These are phyloP conservation scores for Thecaphora frezii DNA, from an alignment of 1,284 basidiomycete genomes.

Conservation along the genomic window DNA sequence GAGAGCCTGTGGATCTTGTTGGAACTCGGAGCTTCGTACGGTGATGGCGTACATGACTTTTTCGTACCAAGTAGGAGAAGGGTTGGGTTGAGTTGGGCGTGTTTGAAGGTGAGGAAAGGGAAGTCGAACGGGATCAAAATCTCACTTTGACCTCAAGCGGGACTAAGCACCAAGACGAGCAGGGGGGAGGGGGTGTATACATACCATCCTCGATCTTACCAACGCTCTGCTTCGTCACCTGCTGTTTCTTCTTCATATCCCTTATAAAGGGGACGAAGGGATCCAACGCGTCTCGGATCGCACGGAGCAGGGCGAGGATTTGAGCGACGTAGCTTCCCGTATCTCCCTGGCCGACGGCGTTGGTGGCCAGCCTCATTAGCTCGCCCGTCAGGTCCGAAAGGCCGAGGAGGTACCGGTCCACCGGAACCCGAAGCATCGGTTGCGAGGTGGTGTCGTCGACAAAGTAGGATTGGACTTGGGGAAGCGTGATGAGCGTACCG, in stretches of 20 bases:
- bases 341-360: conserved; percentile 40
- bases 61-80: not conserved
- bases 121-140: not conserved
- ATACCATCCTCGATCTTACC: conserved; percentile 91
- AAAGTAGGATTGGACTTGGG: conserved; percentile 64
- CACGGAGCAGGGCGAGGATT: conserved; percentile 39
- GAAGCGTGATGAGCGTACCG: conserved; percentile 70
- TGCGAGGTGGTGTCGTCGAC: conserved; percentile 1
- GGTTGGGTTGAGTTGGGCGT: no score
- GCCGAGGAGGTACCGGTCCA: conserved; percentile 85
- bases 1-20: conserved; percentile 33
- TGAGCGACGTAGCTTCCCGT: conserved; percentile 21
- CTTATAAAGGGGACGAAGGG: conserved; percentile 69
- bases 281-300: conserved; percentile 68
- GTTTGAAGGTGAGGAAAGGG: no score
- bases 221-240: conserved; percentile 78
- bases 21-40: conserved; percentile 39
- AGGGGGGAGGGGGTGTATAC: conserved; percentile 27
- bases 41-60: conserved; percentile 44
- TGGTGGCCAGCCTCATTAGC: conserved; percentile 87
- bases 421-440: conserved; percentile 57
- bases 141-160: not conserved
- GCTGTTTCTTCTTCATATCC: conserved; percentile 83
- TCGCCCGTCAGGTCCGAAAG: conserved; percentile 93
- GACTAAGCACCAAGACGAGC: not conserved